Conservation (phyloP, 164 flowering plant species). For the Piper longum region DNA sequence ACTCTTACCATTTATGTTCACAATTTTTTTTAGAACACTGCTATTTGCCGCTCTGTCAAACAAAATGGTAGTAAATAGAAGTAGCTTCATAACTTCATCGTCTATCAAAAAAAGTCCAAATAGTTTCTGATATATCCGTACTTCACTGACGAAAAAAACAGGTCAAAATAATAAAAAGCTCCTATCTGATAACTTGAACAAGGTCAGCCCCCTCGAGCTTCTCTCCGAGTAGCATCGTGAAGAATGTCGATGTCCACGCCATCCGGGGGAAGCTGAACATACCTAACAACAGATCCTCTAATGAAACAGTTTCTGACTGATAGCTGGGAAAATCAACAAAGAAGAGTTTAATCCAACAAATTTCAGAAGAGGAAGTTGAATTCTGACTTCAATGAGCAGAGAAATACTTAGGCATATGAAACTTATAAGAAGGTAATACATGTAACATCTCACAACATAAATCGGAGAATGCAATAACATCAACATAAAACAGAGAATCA, state of each 20-base stretch:
- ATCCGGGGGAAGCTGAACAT: slow-evolving; percentile 90
- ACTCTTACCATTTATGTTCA: too few relatives aligned
- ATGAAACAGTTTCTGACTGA: slow-evolving; percentile 97
- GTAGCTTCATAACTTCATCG: too few relatives aligned
- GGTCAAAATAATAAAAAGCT: background rate
- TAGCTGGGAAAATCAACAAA: slow-evolving; percentile 36
- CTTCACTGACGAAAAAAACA: too few relatives aligned
- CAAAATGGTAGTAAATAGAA: too few relatives aligned
- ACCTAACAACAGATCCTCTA: slow-evolving; percentile 96
- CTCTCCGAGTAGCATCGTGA: slow-evolving; percentile 97
- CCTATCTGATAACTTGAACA: background rate
- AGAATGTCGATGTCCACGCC: slow-evolving; percentile 90
- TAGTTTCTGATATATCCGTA: too few relatives aligned
- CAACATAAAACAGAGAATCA: too few relatives aligned
- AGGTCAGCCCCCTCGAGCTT: slow-evolving; percentile 83
- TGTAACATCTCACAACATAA: too few relatives aligned
- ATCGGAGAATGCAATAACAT: too few relatives aligned
- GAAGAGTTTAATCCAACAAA: background rate
- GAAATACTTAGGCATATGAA: background rate
- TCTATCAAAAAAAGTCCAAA: too few relatives aligned
- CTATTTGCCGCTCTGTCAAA: too few relatives aligned
- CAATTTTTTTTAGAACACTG: too few relatives aligned
- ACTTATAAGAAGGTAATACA: too few relatives aligned
- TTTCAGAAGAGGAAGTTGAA: background rate
- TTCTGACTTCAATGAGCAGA: background rate